Base-by-base conservation (phyloP, 2,329 filamentous ascomycete genomes). In the Thelonectria discophora region DNA sequence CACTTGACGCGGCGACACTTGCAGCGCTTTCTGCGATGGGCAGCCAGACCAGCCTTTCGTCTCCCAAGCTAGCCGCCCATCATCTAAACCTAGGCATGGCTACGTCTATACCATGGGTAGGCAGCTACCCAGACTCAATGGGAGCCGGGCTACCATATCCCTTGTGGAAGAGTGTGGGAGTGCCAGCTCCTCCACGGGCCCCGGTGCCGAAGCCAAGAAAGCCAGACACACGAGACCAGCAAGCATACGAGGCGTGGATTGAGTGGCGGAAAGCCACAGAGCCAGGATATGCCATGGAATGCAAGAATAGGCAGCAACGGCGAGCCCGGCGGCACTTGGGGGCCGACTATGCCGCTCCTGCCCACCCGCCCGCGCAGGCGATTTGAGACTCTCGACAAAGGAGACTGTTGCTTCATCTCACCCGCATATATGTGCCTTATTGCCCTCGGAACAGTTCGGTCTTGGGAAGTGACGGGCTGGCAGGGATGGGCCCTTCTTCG, bases 181-280 rank as follows among this genome's bases (percentile, higher is more conserved):
- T 15, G 12, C 17, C 27, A 5, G 27, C 54, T 34, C 15, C 58
- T 15, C 52, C 39, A 2, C 65, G 60, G 20, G 62, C 54, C 6
- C 72, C 71, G 11, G 76, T 76, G 40, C 74, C 72, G 4, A 83
- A 83, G 66, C 81, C 81, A 10, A 75, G 74, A 4, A 67, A 71
- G 30, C 80, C 79, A 47, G 72, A 82, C 60, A 70, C 81, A 12
- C 59, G 68, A 46, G 75, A 76, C 24, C 81, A 83, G 68, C 79
- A 80, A 60, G 73, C 75, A 60, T 83, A 83, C 67, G 81, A 83
- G 70, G 78, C 76, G 37, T 83, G 77, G 65, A 78, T 83, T 34
- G 81, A 83, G 68, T 81, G 78, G 77, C 78, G 80, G 58, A 83
- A 83, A 64, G 78, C 78, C 20, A 78, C 79, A 48, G 78, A 82